Base-by-base conservation (phyloP, 1,284 basidiomycete genomes). In the Ustilago tritici region DNA sequence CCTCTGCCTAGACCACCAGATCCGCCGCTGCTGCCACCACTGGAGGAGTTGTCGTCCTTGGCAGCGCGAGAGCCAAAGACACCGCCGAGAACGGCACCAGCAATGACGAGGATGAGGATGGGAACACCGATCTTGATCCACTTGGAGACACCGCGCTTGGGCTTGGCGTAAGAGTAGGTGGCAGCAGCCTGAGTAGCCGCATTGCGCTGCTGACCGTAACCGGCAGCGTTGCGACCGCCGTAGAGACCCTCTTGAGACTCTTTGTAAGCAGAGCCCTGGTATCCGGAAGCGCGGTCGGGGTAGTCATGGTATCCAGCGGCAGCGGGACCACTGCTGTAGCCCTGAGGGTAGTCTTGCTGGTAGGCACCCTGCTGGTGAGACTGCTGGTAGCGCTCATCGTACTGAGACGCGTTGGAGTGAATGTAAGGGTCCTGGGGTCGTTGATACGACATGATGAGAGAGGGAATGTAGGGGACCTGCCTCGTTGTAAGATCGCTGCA, bases 51-150 rank as follows among this genome's bases (percentile, higher is more conserved):
- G 87, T 89, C 88, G 78, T 88, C 87, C 62, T 85, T 84, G 57
- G 82, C 58, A 15, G 82, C 75, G 17, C 90, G 89, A 49, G 88
- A 88, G 23, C 92, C 93, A 43, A 95, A 82, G 38, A 94, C 90
- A 83, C 91, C 92, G 62, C 92, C 94, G 57, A 95, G 87, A 32
- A 95, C 92, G 56, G 91, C 93, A 54, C 77, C 65, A 32, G 78
- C 74, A 38, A 83, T 70, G 62, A 92, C 49, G 58, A 86, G 64
- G 59, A 84, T 74, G 28, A 75, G 67, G 14, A 78, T 53, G 32
- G 82, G 78, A 15, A 84, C 62, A 65, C 80, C 80, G 31, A 78
- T 56, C 76, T 80, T 81, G 69, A 83, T 66, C 80, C 80, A 82
- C 69, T 82, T 83, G 64, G 74, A 78, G 14, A 77, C 65, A 36